Percentiles rank a stretch among this genome's conserved stretches.
Conservation (phyloP, 2,329 filamentous ascomycete genomes). For the Gnomoniopsis smithogilvyi region DNA sequence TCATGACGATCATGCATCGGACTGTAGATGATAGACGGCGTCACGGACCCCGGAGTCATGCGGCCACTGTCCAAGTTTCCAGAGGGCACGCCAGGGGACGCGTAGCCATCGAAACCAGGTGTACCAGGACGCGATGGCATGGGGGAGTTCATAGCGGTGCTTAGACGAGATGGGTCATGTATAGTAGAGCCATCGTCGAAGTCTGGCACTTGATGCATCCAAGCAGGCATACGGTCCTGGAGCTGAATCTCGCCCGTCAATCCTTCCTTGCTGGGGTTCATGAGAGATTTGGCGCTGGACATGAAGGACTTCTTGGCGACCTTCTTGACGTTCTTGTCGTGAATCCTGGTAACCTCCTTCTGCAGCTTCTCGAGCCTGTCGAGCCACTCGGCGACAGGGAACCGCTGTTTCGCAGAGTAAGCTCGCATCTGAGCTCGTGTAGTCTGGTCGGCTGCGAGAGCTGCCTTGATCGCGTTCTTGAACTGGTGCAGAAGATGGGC, state of each 20-base stretch:
- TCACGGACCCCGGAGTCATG: conserved; percentile 9
- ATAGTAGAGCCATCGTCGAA: conserved; percentile 1
- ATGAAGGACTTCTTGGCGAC: conserved; percentile 19
- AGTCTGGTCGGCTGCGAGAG: conserved; percentile 52
- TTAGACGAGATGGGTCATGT: conserved; percentile 12
- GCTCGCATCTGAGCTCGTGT: conserved; percentile 61
- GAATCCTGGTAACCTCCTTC: conserved; percentile 45
- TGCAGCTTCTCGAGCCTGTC: conserved; percentile 61
- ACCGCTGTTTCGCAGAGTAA: conserved; percentile 60
- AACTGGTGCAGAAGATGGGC: conserved; percentile 62
- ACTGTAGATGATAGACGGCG: not conserved
- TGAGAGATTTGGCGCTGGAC: conserved; percentile 17
- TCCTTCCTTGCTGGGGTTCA: conserved; percentile 16
- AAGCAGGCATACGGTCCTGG: conserved; percentile 12
- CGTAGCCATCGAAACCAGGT: conserved; percentile 4
- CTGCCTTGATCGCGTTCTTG: conserved; percentile 57
- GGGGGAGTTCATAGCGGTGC: conserved; percentile 18
- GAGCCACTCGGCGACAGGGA: conserved; percentile 65
- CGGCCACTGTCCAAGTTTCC: conserved; percentile 1
- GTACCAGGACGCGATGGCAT: conserved; percentile 20
- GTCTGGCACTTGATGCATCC: conserved; percentile 13
- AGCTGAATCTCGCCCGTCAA: conserved; percentile 11
- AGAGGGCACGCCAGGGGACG: not conserved
- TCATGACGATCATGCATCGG: conserved; percentile 7
- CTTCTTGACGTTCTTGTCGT: conserved; percentile 29